Percentiles rank a stretch among this genome's conserved stretches.
Conservation (phyloP, 1,284 basidiomycete genomes). For the Irpex sp. region DNA sequence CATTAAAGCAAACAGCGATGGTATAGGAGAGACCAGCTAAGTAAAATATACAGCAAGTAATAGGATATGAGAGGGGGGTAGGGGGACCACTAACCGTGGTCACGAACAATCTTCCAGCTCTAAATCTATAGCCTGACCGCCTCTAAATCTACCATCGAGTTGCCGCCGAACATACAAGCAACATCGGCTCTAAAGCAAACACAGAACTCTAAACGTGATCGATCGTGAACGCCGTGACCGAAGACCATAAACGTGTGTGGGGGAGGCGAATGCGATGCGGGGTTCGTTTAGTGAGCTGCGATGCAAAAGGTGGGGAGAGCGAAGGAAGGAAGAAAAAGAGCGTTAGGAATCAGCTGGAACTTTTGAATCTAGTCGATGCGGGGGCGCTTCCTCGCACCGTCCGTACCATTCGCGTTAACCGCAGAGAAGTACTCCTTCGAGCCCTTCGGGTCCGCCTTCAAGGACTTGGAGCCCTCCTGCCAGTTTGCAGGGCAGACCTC, state of each 20-base stretch:
- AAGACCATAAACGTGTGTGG: neutral
- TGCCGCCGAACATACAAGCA: neutral
- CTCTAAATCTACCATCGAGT: neutral
- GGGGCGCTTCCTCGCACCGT: constrained; percentile 32
- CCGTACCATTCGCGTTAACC: constrained; percentile 23
- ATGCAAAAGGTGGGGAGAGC: neutral
- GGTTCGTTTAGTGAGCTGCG: constrained; percentile 6
- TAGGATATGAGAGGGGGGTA: neutral
- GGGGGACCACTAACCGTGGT: neutral
- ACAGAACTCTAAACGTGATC: neutral
- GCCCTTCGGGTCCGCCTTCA: constrained; percentile 71
- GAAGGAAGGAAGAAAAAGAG: constrained; percentile 7
- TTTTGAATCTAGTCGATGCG: constrained; percentile 26
- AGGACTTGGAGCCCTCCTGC: constrained; percentile 72
- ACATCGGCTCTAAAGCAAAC: neutral
- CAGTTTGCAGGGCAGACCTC: constrained; percentile 92
- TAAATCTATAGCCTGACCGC: neutral
- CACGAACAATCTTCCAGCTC: neutral
- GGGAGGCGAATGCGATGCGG: neutral
- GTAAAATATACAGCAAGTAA: neutral
- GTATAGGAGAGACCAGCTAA: neutral
- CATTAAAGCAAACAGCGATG: neutral
- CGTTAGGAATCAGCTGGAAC: constrained; percentile 13
- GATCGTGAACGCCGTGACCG: neutral
- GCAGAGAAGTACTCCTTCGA: constrained; percentile 74